Percentiles rank a stretch among this genome's conserved stretches.
These are phyloP conservation scores for Mycosphaerella sp. DNA, from an alignment of 2,329 filamentous ascomycete species.

Conservation along the genomic window DNA sequence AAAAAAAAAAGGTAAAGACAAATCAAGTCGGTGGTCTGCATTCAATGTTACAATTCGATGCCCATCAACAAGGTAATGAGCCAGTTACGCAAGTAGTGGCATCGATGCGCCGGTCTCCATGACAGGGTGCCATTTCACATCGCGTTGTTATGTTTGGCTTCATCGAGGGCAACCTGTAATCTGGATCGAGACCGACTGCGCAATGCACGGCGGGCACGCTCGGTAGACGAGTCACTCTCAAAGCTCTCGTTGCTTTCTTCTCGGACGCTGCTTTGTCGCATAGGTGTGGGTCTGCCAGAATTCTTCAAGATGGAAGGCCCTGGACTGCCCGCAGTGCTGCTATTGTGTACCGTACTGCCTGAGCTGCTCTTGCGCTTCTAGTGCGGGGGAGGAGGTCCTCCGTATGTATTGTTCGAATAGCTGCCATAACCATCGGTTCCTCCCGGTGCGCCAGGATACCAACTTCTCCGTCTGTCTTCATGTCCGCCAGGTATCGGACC, in stretches of 20 bases:
- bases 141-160: background rate
- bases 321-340: constrained; percentile 2
- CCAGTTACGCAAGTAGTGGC: background rate
- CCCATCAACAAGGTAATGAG: no score
- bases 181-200: constrained; percentile 11
- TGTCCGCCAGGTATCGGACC: constrained; percentile 1
- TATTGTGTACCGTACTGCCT: background rate
- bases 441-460: constrained; percentile 18
- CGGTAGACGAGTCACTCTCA: constrained; percentile 14
- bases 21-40: no score
- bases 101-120: background rate
- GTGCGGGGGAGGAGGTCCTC: constrained; percentile 16
- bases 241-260: constrained; percentile 10
- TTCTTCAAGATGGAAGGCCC: constrained; percentile 14
- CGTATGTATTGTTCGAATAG: constrained; percentile 16
- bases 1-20: no score
- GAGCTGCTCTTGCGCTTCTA: constrained; percentile 15
- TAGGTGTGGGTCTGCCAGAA: constrained; percentile 1
- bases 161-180: constrained; percentile 5
- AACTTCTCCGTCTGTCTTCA: constrained; percentile 24
- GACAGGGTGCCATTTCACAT: background rate
- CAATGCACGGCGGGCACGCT: constrained; percentile 6
- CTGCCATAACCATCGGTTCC: constrained; percentile 26
- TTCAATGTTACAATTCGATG: no score
- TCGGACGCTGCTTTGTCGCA: constrained; percentile 7